Evolutionary conservation across 1,139 yeast genomes (phyloP), one percentile per base, ranked within the genome.

Genomic region (Saccharomyces pastorianus): DNA sequence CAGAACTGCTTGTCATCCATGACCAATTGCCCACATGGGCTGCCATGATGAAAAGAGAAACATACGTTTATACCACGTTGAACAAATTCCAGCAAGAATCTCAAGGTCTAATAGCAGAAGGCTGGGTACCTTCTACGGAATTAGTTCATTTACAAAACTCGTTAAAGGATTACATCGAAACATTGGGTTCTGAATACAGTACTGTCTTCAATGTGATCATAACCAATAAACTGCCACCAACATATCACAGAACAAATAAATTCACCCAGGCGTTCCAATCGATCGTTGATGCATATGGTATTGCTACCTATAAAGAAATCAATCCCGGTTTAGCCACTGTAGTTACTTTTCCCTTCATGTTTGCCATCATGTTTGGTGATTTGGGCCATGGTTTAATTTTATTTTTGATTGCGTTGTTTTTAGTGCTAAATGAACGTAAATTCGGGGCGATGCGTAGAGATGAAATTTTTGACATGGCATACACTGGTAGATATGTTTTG

Each of bases 331-430:
- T 86, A 59, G 85, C 95, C 29, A 86, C 95, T 1, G 78, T 84
- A 53, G 82, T 86, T 26, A 86, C 95, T 2, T 86, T 86, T 74
- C 95, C 95, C 44, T 86, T 86, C 66, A 84, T 86, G 89, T 86
- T 86, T 72, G 91, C 95, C 38, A 82, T 86, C 61, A 86, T 86
- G 95, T 86, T 86, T 74, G 95, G 95, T 76, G 95, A 86, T 72
- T 71, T 85, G 58, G 95, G 95, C 27, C 95, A 86, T 69, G 95
- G 95, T 3, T 76, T 85, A 59, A 76, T 86, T 56, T 72, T 86
- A 64, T 71, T 81, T 50, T 70, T 83, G 58, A 83, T 84, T 31
- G 90, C 88, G 0, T 68, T 76, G 46, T 66, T 74, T 23, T 72
- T 86, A 61, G 89, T 86, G 6, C 63, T 78, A 53, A 81, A 82